Evolutionary conservation across 768 basidiomycete species (phyloP), one percentile per base, ranked within the genome.

Genomic region (Leccinellum rugosiceps): DNA sequence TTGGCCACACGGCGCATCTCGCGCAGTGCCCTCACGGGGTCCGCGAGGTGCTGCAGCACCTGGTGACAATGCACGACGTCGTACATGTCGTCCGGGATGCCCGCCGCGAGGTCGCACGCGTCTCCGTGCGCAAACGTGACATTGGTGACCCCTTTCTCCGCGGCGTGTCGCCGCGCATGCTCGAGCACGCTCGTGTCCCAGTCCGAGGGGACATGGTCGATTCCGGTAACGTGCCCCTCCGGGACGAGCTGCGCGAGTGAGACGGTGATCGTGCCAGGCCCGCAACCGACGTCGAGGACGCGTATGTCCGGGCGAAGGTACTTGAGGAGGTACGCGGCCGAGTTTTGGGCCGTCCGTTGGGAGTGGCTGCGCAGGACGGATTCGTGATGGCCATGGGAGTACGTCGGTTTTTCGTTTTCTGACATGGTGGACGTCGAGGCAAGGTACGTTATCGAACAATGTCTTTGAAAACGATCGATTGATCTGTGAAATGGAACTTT

Each of bases 231-330:
- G 10, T 71, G 63, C 0, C 80, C 81, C 30, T 74, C 48, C 1
- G 75, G 73, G 17, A 78, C 75, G 56, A 70, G 69, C 1, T 56
- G 56, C 2, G 80, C 80, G 21, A 83, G 65, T 52, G 76, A 76
- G 30, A 64, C 58, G 2, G 80, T 80, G 65, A 83, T 82, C 14
- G 77, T 78, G 0, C 80, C 82, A 0, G 82, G 81, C 0, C 82
- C 81, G 58, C 78, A 82, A 10, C 81, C 81, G 34, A 82, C 63
- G 63, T 83, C 82, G 44, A 83, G 77, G 55, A 83, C 72, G 34
- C 66, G 58, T 73, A 77, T 73, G 47, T 63, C 53, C 1, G 76
- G 75, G 25, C 71, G 65, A 30, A 80, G 63, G 38, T 69, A 65
- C 10, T 68, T 65, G 32, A 80, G 53, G 23, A 82, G 70, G 63